Base-by-base conservation (phyloP, 345 rosid species). In the Melaleuca alternifolia region DNA sequence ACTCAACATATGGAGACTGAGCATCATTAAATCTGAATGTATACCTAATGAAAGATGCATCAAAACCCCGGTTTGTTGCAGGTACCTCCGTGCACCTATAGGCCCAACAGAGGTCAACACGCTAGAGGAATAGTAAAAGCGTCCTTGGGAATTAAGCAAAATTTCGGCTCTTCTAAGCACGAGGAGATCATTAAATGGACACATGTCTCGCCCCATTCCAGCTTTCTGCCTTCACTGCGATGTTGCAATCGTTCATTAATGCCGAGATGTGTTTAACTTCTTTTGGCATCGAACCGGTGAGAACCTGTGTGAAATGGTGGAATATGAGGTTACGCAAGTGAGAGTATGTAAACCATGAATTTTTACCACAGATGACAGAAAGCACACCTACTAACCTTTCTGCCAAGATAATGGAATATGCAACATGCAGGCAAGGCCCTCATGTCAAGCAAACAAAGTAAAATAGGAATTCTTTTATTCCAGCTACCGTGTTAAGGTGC, bases 251-350 rank as follows among this genome's bases (percentile, higher is more conserved):
- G 85, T 94, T 93, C 87, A 96, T 90, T 92, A 97, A 89, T 50
- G 95, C 89, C 85, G 94, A 97, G 1, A 95, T 92, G 89, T 96
- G 99, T 89, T 94, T 93, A 84, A 94, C 89, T 91, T 96, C 98
- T 86, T 97, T 97, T 1, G 99, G 99, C 95, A 97, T 91, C 23
- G 99, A 97, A 81, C 99, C 98, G 12, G 99, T 97, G 16, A 97
- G 97, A 84, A 97, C 98, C 98, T 93, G 89, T 89, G 90, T 85
- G 85, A 54, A 76, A 16, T 23, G 37, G 30, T 84, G 62, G 85
- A 9, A 37, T 50, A 30, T 10, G 30, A 48, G 81, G 50, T 89
- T 75, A 3, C 3, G 54, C 51, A 10, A 50, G 37, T 28, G 11
- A 65, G 24, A 33, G 62, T 20, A 82, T 46, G 54, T 12, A 48